A percentile compares a stretch with the other conserved stretches of the same genome.
Evolutionary conservation across 176 grass and related monocot genomes (phyloP).

Genomic region (Calamus simplicifolius): DNA sequence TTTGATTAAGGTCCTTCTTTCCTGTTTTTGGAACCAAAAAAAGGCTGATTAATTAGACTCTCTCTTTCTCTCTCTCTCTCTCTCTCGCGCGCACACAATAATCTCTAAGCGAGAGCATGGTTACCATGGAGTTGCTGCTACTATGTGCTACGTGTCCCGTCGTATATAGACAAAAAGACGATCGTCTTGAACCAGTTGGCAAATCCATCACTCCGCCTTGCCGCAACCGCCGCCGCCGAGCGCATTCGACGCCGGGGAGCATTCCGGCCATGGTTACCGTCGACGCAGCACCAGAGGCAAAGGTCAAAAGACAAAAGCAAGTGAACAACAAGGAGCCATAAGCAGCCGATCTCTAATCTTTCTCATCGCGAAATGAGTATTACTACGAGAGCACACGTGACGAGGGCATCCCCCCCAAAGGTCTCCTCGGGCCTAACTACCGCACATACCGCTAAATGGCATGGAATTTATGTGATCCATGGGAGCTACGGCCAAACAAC

Average conservation of each 20-base stretch:
- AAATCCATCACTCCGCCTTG: background rate
- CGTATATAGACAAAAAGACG: constrained; percentile 45
- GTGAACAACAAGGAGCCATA: too few species aligned
- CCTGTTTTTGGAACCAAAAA: constrained; percentile 10
- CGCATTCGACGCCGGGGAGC: constrained; percentile 66
- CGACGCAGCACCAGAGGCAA: background rate
- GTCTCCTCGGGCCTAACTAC: too few species aligned
- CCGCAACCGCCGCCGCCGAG: constrained; percentile 50
- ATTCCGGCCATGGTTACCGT: constrained; percentile 72
- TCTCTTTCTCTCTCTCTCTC: too few species aligned
- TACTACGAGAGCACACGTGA: too few species aligned
- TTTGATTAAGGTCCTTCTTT: constrained; percentile 43
- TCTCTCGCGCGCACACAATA: too few species aligned
- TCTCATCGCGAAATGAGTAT: too few species aligned
- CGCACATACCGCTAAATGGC: too few species aligned
- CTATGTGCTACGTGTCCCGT: constrained; percentile 24
- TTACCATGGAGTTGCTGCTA: constrained; percentile 15
- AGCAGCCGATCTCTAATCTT: too few species aligned
- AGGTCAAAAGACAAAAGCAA: background rate
- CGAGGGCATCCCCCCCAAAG: too few species aligned
- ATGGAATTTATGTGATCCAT: background rate
- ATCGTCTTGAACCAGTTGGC: constrained; percentile 13
- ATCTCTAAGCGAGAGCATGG: constrained; percentile 1
- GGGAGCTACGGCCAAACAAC: background rate
- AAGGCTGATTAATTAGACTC: too few species aligned